Evolutionary conservation across 179 eudicot species (phyloP).

Genomic region (Heliamphora pulchella): DNA sequence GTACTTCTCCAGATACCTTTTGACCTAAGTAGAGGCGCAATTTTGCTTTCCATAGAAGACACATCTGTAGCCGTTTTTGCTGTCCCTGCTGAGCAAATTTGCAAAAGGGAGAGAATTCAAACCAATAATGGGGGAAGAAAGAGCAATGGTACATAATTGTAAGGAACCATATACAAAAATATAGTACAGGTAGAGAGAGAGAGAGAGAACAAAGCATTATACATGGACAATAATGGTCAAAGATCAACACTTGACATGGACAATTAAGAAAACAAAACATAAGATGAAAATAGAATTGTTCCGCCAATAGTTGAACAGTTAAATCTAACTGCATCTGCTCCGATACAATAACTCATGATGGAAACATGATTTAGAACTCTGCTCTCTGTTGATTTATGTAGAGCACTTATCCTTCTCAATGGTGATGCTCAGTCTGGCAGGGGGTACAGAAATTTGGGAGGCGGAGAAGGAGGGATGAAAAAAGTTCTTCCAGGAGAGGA

Average conservation of each 20-base stretch:
- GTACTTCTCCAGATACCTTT: conserved; percentile 28
- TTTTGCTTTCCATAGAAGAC: conserved; percentile 15
- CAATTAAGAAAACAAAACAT: neutral
- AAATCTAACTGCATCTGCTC: neutral
- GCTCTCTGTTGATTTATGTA: neutral
- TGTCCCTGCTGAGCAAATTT: conserved; percentile 20
- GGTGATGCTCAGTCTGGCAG: neutral
- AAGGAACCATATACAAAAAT: neutral
- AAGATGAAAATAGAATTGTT: neutral
- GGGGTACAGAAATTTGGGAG: neutral
- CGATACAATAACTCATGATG: neutral
- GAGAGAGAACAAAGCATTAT: neutral
- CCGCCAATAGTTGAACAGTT: neutral
- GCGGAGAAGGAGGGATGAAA: neutral
- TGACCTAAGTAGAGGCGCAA: conserved; percentile 19
- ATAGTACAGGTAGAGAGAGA: neutral
- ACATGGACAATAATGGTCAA: neutral
- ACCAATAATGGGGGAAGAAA: neutral
- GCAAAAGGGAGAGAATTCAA: neutral
- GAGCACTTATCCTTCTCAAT: neutral
- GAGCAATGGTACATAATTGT: neutral
- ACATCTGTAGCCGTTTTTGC: conserved; percentile 17
- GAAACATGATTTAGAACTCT: neutral
- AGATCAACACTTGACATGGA: neutral
- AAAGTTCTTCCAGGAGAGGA: neutral